Evolutionary conservation across 2,329 filamentous ascomycete genomes (phyloP), one percentile per base, ranked within the genome.

Genomic region (Sporothrix humicola): DNA sequence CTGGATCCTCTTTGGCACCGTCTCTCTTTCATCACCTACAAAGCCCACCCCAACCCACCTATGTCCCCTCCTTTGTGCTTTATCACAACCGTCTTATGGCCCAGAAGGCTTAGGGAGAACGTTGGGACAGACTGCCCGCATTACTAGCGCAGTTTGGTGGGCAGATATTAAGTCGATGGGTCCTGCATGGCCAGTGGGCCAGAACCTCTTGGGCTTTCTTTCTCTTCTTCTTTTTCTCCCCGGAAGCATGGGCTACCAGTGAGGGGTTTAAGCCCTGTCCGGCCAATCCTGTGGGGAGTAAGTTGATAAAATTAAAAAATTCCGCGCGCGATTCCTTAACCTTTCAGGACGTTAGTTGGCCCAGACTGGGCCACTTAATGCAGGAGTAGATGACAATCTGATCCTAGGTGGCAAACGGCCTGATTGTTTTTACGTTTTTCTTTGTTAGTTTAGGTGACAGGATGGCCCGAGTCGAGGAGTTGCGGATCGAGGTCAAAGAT

Each of bases 211-310:
- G 46, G 65, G 23, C 12, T 26, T 15, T 52, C 31, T 37, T 7
- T 7, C 31, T 6, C 7, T 7, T 37, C 7, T 7, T 37, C 7
- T 37, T 37, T 7, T 37, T 7, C 31, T 66, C 42, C 42, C 61
- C 61, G 23, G n/a, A n/a, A 26, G 61, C 42, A 26, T 48, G 42
- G 42, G 20, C 58, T 8, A 20, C 8, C 42, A 65, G 61, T 48
- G 61, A 65, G 61, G 61, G 61, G 61, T 65, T 65, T 66, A 66
- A 48, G 61, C 42, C 59, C 61, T 66, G 61, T 63, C 61, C 42
- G 46, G 65, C 46, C 46, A 66, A 26, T 66, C 61, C 61, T 26
- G 61, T 48, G 42, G 42, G 42, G 37, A 20, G 44, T 44, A 17
- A n/a, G 44, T n/a, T 52, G 63, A 68, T 23, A 37, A 37, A 68